A percentile compares a stretch with the other conserved stretches of the same genome.
Conservation (phyloP, 2,329 filamentous ascomycete genomes). For the Ophiostoma fasciatum region DNA sequence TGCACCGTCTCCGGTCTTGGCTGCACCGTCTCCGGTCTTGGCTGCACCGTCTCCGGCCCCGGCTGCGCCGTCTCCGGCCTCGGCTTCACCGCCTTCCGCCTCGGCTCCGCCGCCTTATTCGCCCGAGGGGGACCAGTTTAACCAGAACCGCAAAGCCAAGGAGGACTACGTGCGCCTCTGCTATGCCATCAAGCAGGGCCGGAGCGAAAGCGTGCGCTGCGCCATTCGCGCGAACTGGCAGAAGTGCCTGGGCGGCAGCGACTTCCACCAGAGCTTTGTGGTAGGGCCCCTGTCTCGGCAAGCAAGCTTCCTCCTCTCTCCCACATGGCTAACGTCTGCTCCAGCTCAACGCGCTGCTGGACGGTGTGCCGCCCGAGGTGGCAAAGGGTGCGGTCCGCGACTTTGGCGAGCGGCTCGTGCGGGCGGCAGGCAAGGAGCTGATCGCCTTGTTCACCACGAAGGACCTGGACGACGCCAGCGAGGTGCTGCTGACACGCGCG, state of each 20-base stretch:
- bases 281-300: slow-evolving; percentile 20
- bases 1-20: too few species aligned
- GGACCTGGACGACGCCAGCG: slow-evolving; percentile 31
- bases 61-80: too few species aligned
- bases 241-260: slow-evolving; percentile 32
- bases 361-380: slow-evolving; percentile 24
- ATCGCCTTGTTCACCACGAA: slow-evolving; percentile 22
- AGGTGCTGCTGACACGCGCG: slow-evolving; percentile 28
- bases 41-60: too few species aligned
- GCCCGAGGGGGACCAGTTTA: too few species aligned
- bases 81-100: too few species aligned
- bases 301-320: too few species aligned
- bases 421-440: slow-evolving; percentile 26
- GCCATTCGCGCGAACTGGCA: slow-evolving; percentile 36
- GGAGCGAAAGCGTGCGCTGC: slow-evolving; percentile 31
- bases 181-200: slow-evolving; percentile 24
- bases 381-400: slow-evolving; percentile 26
- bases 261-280: slow-evolving; percentile 37
- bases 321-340: neutral
- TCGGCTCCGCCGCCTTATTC: too few species aligned
- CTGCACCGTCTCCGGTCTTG: too few species aligned
- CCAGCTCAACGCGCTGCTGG: slow-evolving; percentile 35
- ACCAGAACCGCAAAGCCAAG: slow-evolving; percentile 20
- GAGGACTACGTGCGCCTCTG: slow-evolving; percentile 25
- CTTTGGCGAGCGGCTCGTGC: slow-evolving; percentile 30